Base-by-base conservation (phyloP, 129 eudicot genomes). In the Flaveria robusta region DNA sequence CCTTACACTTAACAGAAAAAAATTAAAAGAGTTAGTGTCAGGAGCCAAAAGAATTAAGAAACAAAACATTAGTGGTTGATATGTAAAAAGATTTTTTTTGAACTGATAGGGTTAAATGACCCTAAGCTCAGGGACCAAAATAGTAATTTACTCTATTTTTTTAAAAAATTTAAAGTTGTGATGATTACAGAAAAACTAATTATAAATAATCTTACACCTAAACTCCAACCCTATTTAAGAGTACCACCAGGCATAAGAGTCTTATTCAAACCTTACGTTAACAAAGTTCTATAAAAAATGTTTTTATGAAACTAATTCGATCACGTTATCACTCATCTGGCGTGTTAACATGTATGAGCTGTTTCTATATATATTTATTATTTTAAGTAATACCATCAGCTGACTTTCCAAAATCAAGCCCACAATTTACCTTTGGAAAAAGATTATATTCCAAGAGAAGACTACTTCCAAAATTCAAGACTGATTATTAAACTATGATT, bases 281-380 rank as follows among this genome's bases (percentile, higher is more conserved):
- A 63, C 42, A 63, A 62, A 29, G 15, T 27, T 63, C 9, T 62
- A 62, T 24, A 59, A 12, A 1, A 52, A 7, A 18, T 23, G 0
- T 23, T 15, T 29, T 15, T 15, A 29, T 27, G 45, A 29, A n/a
- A 29, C 22, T 63, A 29, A 14, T 63, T 63, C 45, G 5, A 29
- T 0, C 45, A 63, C 68, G 68, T 31, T 15, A 63, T 12, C 45
- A 14, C 67, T 14, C 31, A 31, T 63, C 8, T 13, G 23, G 68
- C 68, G 68, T 63, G 68, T 29, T 29, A 62, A 12, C 41, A 26
- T 60, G 39, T n/a, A 27, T 60, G 14, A 63, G 45, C 68, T 14
- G 19, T 63, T 63, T 26, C 14, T 54, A 62, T 13, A 27, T 29
- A 63, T 15, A 23, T 27, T 27, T 15, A 15, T 13, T 27, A 27